phyloP scores from a whole-genome alignment of 192 early-diverging fungal species.

The Coemansia sp. region DNA sequence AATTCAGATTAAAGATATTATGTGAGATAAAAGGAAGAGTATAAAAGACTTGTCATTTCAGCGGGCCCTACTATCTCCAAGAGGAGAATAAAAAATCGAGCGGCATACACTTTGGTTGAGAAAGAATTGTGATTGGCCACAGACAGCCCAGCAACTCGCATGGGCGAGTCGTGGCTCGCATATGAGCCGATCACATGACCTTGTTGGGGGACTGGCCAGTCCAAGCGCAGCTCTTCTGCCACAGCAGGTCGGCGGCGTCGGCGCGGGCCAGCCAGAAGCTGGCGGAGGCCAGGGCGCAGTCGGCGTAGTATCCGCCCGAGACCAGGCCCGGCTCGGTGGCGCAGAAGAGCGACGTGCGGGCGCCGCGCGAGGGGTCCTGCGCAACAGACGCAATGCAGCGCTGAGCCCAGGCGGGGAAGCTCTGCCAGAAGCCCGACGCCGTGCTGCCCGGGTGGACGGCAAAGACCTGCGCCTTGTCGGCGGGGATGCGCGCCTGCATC shows the following conservation, averaged over 20 bases:
- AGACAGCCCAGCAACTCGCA: not conserved
- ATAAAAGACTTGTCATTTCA: constrained; percentile 3
- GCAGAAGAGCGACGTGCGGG: constrained; percentile 46
- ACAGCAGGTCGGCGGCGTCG: constrained; percentile 29
- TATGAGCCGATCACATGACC: not conserved
- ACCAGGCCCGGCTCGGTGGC: constrained; percentile 30
- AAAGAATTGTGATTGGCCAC: constrained; percentile 10
- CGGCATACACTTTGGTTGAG: too few relatives aligned
- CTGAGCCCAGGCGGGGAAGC: constrained; percentile 42
- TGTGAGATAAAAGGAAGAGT: not conserved
- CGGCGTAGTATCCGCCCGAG: constrained; percentile 49
- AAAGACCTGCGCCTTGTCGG: constrained; percentile 8
- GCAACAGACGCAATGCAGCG: constrained; percentile 36
- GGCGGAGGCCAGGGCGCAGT: constrained; percentile 26
- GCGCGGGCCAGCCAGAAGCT: constrained; percentile 36
- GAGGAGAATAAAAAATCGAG: constrained; percentile 24
- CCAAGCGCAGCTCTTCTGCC: constrained; percentile 50
- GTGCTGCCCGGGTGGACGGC: constrained; percentile 53
- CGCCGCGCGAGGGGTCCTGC: constrained; percentile 37
- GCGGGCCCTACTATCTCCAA: not conserved
- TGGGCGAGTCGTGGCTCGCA: not conserved
- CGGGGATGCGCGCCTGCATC: constrained; percentile 21
- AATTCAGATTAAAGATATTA: not conserved
- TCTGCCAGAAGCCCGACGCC: constrained; percentile 40
- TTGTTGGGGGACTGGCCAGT: constrained; percentile 34